Evolutionary conservation across 129 eudicot species (phyloP).

Genomic region (Centaurea solstitialis): DNA sequence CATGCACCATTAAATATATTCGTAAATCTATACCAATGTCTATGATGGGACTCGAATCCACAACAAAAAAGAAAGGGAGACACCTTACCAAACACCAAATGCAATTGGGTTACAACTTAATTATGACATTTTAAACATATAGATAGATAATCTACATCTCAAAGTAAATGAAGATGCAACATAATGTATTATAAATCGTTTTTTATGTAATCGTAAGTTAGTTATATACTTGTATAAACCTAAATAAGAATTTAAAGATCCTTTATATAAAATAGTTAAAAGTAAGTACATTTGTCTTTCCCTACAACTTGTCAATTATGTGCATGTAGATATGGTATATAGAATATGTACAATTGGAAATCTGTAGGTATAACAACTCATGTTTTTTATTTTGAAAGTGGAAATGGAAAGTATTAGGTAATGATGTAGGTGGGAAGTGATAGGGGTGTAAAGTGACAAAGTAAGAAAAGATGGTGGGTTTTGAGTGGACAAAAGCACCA

Average conservation of each 20-base stretch:
- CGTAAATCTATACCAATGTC: no score
- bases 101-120: not conserved
- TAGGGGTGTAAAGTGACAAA: conserved; percentile 25
- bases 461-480: conserved; percentile 40
- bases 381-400: not conserved
- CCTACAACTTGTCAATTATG: not conserved
- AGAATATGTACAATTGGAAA: not conserved
- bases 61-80: no score
- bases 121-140: not conserved
- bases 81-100: no score
- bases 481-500: conserved; percentile 31
- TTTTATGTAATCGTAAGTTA: not conserved
- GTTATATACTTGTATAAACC: not conserved
- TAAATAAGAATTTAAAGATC: no score
- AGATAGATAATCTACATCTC: not conserved
- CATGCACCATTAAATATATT: no score
- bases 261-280: no score
- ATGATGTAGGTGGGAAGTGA: conserved; percentile 24
- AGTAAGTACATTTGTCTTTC: not conserved
- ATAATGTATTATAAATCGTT: not conserved
- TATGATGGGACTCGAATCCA: no score
- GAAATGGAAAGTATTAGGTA: not conserved
- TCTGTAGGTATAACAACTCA: not conserved
- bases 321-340: not conserved
- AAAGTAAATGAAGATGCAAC: not conserved